A percentile compares a stretch with the other conserved stretches of the same genome.
phyloP scores from a whole-genome alignment of 768 basidiomycete genomes.

The Cubamyces lactineus region DNA sequence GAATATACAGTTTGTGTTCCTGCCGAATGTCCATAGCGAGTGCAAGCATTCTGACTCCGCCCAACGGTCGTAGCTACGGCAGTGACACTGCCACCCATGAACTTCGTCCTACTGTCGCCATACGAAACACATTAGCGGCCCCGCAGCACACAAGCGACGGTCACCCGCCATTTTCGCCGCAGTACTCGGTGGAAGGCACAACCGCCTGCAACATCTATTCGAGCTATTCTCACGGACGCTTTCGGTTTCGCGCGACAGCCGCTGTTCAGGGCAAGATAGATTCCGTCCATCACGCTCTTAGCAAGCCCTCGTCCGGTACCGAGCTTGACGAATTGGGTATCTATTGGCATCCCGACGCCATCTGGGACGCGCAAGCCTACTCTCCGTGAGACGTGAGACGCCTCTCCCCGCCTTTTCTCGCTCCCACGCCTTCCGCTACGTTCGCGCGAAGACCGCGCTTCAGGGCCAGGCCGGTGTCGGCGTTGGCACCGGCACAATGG shows the following conservation, averaged over 20 bases:
- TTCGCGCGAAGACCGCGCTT: conserved; percentile 4
- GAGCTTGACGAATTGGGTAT: conserved; percentile 13
- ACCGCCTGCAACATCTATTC: not conserved
- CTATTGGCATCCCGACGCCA: conserved; percentile 4
- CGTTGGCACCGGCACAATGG: conserved; percentile 4
- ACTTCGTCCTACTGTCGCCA: no score
- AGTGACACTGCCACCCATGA: no score
- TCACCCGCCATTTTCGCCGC: not conserved
- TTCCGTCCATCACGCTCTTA: conserved; percentile 10
- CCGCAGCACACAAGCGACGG: not conserved
- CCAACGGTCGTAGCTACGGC: no score
- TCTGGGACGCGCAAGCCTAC: conserved; percentile 6
- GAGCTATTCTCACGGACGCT: conserved; percentile 7
- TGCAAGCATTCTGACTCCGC: no score
- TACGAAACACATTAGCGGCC: not conserved
- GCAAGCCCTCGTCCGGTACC: conserved; percentile 14
- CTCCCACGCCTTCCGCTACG: not conserved
- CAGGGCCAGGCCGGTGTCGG: conserved; percentile 12
- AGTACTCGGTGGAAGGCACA: not conserved
- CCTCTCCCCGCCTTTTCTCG: not conserved
- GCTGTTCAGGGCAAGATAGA: conserved; percentile 10
- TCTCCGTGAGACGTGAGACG: conserved; percentile 3
- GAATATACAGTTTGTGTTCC: no score
- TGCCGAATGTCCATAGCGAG: no score
- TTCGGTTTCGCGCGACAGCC: conserved; percentile 14